Evolutionary conservation across 2,329 filamentous ascomycete species (phyloP).

Genomic region (Ceratocystis destructans): DNA sequence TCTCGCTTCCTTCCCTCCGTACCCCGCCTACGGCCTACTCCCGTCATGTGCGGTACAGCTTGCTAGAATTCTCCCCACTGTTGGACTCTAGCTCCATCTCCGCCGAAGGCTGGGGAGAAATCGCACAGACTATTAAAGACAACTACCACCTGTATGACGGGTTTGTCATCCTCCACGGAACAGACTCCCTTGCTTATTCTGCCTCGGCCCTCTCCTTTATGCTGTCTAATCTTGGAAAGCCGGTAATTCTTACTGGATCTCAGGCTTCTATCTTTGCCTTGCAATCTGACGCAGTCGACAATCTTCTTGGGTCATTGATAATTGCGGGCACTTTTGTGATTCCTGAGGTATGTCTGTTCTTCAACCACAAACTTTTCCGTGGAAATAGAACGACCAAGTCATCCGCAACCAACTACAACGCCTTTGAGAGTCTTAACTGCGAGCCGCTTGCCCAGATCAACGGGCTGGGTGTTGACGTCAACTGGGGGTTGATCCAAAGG

Average conservation of each 20-base stretch:
- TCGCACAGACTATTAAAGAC: constrained; percentile 61
- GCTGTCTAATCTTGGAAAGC: constrained; percentile 80
- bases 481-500: constrained; percentile 64
- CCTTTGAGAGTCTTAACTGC: constrained; percentile 79
- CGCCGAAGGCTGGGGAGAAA: constrained; percentile 71
- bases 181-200: constrained; percentile 79
- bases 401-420: constrained; percentile 71
- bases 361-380: constrained; percentile 79
- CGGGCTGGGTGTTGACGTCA: constrained; percentile 64
- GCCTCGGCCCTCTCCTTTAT: constrained; percentile 87
- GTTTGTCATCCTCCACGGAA: constrained; percentile 83
- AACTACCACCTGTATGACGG: constrained; percentile 86
- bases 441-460: constrained; percentile 70
- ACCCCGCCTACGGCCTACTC: constrained; percentile 71
- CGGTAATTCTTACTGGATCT: constrained; percentile 71
- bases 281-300: constrained; percentile 84
- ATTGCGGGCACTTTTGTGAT: constrained; percentile 87
- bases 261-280: constrained; percentile 80
- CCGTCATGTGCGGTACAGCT: constrained; percentile 67
- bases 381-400: constrained; percentile 83
- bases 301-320: constrained; percentile 74
- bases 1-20: constrained; percentile 52
- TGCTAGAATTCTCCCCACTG: constrained; percentile 70
- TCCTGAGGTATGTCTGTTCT: constrained; percentile 85
- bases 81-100: constrained; percentile 87